Base-by-base conservation (phyloP, 2,329 filamentous ascomycete genomes). In the Grosmannia huntii region DNA sequence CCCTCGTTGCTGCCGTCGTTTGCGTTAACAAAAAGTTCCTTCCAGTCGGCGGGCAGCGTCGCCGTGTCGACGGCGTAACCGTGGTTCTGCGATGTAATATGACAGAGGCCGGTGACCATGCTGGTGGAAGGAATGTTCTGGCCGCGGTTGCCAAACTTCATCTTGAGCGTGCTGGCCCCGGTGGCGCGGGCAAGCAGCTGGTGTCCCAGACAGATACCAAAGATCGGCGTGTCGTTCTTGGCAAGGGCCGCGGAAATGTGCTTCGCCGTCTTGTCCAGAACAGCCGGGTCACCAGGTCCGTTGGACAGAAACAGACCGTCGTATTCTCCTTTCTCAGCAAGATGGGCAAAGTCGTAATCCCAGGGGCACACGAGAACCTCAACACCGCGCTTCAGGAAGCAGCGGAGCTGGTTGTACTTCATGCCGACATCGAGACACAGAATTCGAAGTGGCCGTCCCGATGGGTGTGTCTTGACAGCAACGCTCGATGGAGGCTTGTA, bases 101-200 rank as follows among this genome's bases (percentile, higher is more conserved):
- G 92, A 72, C 94, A 99, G 75, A 90, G 90, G 66, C 94, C 94
- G 51, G 92, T 95, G 64, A 97, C 78, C 81, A 96, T 82, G 75
- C 88, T 96, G 12, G 92, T 97, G 78, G 91, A 96, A 51, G 94
- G 94, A 68, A 99, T 97, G 75, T 99, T 99, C 78, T 95, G 90
- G 50, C 92, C 94, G 68, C 94, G 89, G 76, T 99, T 99, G 76
- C 94, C 94, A 68, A 96, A 99, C 80, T 97, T 97, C 90, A 99
- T 95, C 80, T 99, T 99, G 67, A 81, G 73, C 0, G 94, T 97
- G 53, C 79, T 79, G 53, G 91, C 92, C 58, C 92, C 92, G 36
- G 90, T 84, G 59, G 92, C 90, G 65, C 90, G 83, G 57, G 92
- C 90, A 56, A 97, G 83, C 65, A 97, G 80, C 74, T 97, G 92